phyloP scores from a whole-genome alignment of 2,329 filamentous ascomycete genomes.

The Colletotrichum sp. region DNA sequence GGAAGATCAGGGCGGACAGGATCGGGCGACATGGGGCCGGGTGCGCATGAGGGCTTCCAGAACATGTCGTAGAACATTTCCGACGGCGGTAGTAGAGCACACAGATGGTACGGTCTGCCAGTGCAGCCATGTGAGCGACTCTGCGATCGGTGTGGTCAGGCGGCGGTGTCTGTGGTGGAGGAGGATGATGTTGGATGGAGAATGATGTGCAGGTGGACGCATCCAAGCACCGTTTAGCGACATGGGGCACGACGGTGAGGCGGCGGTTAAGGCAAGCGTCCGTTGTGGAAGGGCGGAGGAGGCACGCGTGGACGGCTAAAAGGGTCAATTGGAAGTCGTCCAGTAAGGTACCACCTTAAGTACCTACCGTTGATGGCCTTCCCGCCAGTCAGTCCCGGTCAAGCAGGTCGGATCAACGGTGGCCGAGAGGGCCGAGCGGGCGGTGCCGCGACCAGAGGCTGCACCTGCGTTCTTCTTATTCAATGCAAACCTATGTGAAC shows the following conservation, averaged over 20 bases:
- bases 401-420: background rate
- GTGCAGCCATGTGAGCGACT: background rate
- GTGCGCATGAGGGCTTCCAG: slow-evolving; percentile 2
- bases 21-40: background rate
- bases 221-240: background rate
- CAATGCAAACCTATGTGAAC: background rate
- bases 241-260: background rate
- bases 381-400: background rate
- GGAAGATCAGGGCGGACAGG: slow-evolving; percentile 7
- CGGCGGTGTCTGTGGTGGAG: background rate
- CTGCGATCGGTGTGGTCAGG: background rate
- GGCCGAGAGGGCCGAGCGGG: slow-evolving; percentile 11
- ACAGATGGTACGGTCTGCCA: background rate
- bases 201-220: background rate
- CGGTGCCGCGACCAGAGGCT: background rate
- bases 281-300: background rate
- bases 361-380: background rate
- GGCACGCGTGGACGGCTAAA: background rate
- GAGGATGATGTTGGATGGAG: background rate
- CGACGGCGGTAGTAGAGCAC: background rate
- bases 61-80: slow-evolving; percentile 4
- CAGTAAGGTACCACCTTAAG: background rate
- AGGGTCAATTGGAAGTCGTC: background rate
- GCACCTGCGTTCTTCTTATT: background rate
- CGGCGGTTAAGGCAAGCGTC: background rate